Base-by-base conservation (phyloP, 2,329 filamentous ascomycete genomes). In the Colletotrichum musae region DNA sequence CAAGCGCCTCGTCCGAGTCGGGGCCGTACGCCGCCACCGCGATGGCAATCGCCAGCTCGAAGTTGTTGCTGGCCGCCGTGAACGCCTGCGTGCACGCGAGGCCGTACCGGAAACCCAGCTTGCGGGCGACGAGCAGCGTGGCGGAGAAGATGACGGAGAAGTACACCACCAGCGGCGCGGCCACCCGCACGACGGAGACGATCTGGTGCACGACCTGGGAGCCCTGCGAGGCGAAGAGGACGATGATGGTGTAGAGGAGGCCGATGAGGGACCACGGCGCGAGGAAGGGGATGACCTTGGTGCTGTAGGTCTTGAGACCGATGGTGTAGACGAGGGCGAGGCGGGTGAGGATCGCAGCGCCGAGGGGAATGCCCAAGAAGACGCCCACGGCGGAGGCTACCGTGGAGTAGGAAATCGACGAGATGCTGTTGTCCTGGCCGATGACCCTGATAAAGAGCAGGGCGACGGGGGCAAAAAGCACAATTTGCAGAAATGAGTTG, bases 1-100 rank as follows among this genome's bases (percentile, higher is more conserved):
- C 94, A 52, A 97, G 82, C 0, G 94, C 94, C 80, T 97, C 91
- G 58, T 94, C 90, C 74, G 93, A 95, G 48, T 92, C 83, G 0
- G 91, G 86, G 0, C 94, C 94, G 80, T 92, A 97, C 0, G 92
- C 92, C 0, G 94, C 92, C 3, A 97, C 91, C 0, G 93, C 93
- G 0, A 97, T 94, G 0, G 94, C 94, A 80, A 97, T 97, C 0
- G 94, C 94, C 26, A 97, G 83, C 82, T 97, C 94, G 75, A 97
- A 97, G 77, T 97, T 97, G 77, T 97, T 97, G 78, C 94, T 97
- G 1, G 93, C 93, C 0, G 94, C 95, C 0, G 93, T 97, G 75
- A 97, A 96, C 76, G 93, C 94, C 80, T 97, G 94, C 2, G 94
- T 95, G 12, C 87, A 86, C 1, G 88, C 87, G 1, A 94, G 78